Evolutionary conservation across 2,329 filamentous ascomycete genomes (phyloP).

Genomic region (Trichocomaceae sp.): DNA sequence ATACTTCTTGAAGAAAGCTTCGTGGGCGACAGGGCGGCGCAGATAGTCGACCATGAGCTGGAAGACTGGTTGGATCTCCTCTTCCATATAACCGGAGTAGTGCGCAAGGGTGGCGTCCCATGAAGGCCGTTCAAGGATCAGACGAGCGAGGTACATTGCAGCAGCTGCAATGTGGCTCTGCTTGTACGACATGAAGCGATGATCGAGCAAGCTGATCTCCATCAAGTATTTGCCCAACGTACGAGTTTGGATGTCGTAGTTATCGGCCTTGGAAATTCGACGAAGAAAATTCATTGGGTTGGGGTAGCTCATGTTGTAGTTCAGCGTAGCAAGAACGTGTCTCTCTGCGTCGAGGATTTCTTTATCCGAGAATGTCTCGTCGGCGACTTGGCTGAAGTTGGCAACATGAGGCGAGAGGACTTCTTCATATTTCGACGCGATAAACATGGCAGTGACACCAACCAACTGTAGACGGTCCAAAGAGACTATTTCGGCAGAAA

Average conservation of each 20-base stretch:
- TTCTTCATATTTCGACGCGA: constrained; percentile 97
- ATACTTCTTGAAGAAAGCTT: constrained; percentile 99
- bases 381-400: constrained; percentile 95
- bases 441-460: constrained; percentile 98
- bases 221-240: constrained; percentile 96
- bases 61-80: constrained; percentile 88
- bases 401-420: constrained; percentile 93
- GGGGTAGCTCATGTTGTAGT: constrained; percentile 96
- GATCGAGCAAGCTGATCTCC: constrained; percentile 92
- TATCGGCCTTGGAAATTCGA: constrained; percentile 97
- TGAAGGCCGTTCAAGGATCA: constrained; percentile 82
- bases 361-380: constrained; percentile 89
- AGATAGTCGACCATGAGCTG: constrained; percentile 96
- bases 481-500: constrained; percentile 91
- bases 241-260: constrained; percentile 96
- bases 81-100: constrained; percentile 88
- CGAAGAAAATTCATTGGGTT: constrained; percentile 99
- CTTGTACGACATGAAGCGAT: constrained; percentile 83
- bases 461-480: constrained; percentile 94
- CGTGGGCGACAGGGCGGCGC: constrained; percentile 79
- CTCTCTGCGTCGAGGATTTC: constrained; percentile 97
- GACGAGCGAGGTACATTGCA: constrained; percentile 87
- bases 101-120: constrained; percentile 87
- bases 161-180: constrained; percentile 87
- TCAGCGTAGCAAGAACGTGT: constrained; percentile 80